Base-by-base conservation (phyloP, 129 eudicot species). In the Sambucus nigra region DNA sequence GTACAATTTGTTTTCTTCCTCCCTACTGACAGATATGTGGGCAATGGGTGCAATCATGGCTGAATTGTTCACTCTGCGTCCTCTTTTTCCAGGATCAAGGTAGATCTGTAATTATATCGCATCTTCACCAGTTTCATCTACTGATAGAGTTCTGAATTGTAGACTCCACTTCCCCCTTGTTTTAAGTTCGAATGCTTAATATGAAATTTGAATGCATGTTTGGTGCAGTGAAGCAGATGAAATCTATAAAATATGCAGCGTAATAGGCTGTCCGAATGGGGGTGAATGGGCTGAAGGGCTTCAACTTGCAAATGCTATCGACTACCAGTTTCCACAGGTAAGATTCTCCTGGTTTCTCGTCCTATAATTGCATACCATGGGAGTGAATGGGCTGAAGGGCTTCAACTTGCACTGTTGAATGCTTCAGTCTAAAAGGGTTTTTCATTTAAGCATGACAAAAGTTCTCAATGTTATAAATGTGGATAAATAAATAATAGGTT, bases 1-100 rank as follows among this genome's bases (percentile, higher is more conserved):
- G 39, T 26, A 16, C 31, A 21, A 8, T 16, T 48, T 35, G 5
- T 15, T 41, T 59, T 35, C 55, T 20, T 42, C 1, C 16, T 39
- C 48, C 16, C n/a, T 25, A n/a, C 21, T 35, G 25, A 50, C 74
- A 91, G 99, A 91, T 74, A 85, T 91, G 99, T 91, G 99, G 99
- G 99, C 95, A 29, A 89, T 89, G 97, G 97, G 97, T 63, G 97
- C 97, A 26, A 84, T 89, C 33, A 84, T 89, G 85, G 87, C 97
- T 63, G 97, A 89, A 48, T 29, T 89, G 55, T 73, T 91, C 55
- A 81, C 82, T 59, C 89, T 91, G 18, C 82, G 89, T 25, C 99
- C 99, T 31, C 89, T 91, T 31, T 91, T 91, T 52, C 99, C 99
- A 2, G 99, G 99, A 55, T 79, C 93, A 76, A 85, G 98, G 95